Evolutionary conservation across 2,329 filamentous ascomycete species (phyloP).

Genomic region (Pseudogymnoascus sp.): DNA sequence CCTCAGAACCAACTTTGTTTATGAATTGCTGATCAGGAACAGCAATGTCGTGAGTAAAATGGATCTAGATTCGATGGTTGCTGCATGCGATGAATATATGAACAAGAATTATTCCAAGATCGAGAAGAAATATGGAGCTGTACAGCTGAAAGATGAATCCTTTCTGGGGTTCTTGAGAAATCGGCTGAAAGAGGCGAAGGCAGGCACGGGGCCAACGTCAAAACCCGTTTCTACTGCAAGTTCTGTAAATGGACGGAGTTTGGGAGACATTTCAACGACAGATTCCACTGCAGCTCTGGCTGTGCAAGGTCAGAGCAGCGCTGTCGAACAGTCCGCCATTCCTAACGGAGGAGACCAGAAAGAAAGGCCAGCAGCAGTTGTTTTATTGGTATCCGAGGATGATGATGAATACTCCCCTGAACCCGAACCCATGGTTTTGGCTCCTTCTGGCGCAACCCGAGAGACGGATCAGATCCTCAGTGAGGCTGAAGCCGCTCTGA

Average conservation of each 20-base stretch:
- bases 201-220: neutral
- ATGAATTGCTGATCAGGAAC: neutral
- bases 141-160: neutral
- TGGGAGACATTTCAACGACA: neutral
- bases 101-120: neutral
- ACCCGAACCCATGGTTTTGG: neutral
- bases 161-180: neutral
- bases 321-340: neutral
- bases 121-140: conserved; percentile 1
- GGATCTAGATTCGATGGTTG: neutral
- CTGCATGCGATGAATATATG: conserved; percentile 3
- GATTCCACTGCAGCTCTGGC: neutral
- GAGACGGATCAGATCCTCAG: neutral
- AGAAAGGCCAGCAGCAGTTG: neutral
- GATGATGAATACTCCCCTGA: neutral
- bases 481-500: neutral
- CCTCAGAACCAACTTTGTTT: conserved; percentile 1
- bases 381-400: neutral
- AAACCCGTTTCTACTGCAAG: neutral
- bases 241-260: neutral
- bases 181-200: neutral
- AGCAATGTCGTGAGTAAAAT: neutral
- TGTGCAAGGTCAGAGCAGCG: neutral
- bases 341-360: neutral
- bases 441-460: neutral